Conservation (phyloP, 208 protist species). For the Entamoeba nuttalli region DNA sequence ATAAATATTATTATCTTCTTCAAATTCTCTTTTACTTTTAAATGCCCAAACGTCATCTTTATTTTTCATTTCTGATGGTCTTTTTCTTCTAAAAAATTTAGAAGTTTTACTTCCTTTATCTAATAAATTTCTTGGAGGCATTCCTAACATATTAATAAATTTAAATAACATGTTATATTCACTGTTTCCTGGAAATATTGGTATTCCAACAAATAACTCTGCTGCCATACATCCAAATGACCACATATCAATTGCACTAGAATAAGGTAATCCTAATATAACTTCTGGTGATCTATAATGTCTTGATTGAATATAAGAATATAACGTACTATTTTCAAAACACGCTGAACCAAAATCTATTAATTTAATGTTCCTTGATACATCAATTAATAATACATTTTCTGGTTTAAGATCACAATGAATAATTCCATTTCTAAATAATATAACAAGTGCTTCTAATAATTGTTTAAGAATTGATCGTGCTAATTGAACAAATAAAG, state of each 20-base stretch:
- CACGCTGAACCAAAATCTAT: constrained; percentile 22
- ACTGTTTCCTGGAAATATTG: constrained; percentile 76
- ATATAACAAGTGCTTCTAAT: constrained; percentile 11
- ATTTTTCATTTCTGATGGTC: neutral
- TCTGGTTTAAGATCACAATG: constrained; percentile 55
- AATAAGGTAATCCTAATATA: constrained; percentile 74
- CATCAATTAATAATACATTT: constrained; percentile 50
- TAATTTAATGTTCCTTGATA: neutral
- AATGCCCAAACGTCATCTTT: neutral
- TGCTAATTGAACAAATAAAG: constrained; percentile 41
- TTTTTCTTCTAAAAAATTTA: neutral
- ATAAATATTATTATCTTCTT: neutral
- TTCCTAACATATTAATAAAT: neutral
- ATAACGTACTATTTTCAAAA: constrained; percentile 54
- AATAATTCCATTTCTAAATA: constrained; percentile 26
- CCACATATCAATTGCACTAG: constrained; percentile 89
- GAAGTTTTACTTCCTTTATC: neutral
- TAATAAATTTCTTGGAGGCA: neutral
- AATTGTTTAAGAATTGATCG: constrained; percentile 33
- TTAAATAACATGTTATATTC: constrained; percentile 40
- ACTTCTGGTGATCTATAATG: constrained; percentile 78
- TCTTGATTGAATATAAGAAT: constrained; percentile 75
- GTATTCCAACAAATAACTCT: constrained; percentile 59
- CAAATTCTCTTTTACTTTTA: neutral
- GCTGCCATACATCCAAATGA: constrained; percentile 87